Percentiles rank a stretch among this genome's conserved stretches.
Conservation (phyloP, 2,329 filamentous ascomycete genomes). For the Fusarium nisikadoi region DNA sequence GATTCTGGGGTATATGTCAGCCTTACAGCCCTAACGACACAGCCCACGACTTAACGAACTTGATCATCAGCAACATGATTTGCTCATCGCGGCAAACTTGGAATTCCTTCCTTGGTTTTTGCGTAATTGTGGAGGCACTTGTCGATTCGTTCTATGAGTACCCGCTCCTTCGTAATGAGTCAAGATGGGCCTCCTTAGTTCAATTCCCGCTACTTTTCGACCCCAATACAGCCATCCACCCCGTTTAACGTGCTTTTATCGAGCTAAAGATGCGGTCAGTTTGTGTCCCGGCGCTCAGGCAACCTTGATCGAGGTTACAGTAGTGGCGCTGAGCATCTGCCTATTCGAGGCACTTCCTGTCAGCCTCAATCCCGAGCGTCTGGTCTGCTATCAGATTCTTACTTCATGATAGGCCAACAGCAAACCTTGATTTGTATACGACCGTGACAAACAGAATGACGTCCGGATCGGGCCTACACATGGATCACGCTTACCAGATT, state of each 20-base stretch:
- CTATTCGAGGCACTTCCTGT: slow-evolving; percentile 27
- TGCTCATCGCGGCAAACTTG: slow-evolving; percentile 5
- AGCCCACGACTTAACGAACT: slow-evolving; percentile 12
- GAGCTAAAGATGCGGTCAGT: slow-evolving; percentile 23
- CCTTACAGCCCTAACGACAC: slow-evolving; percentile 44
- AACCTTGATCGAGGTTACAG: slow-evolving; percentile 21
- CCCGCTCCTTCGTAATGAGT: slow-evolving; percentile 26
- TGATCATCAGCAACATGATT: slow-evolving; percentile 22
- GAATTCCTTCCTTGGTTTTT: slow-evolving; percentile 20
- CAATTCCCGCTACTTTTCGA: slow-evolving; percentile 22
- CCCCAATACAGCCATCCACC: slow-evolving; percentile 7
- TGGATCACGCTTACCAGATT: slow-evolving; percentile 34
- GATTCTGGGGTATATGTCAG: slow-evolving; percentile 42
- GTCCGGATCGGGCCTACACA: slow-evolving; percentile 27
- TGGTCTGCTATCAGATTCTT: slow-evolving; percentile 41
- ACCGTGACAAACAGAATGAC: slow-evolving; percentile 28
- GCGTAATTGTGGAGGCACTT: slow-evolving; percentile 9
- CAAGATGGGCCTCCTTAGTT: slow-evolving; percentile 21
- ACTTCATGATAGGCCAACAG: slow-evolving; percentile 28
- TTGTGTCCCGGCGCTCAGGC: slow-evolving; percentile 7
- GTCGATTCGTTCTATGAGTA: slow-evolving; percentile 11
- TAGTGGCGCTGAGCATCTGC: slow-evolving; percentile 23
- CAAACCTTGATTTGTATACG: slow-evolving; percentile 9
- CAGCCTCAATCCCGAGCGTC: slow-evolving; percentile 32
- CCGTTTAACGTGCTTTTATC: slow-evolving; percentile 2